A percentile compares a stretch with the other conserved stretches of the same genome.
Evolutionary conservation across 306 rosid genomes (phyloP).

Genomic region (Mimosa pudica): DNA sequence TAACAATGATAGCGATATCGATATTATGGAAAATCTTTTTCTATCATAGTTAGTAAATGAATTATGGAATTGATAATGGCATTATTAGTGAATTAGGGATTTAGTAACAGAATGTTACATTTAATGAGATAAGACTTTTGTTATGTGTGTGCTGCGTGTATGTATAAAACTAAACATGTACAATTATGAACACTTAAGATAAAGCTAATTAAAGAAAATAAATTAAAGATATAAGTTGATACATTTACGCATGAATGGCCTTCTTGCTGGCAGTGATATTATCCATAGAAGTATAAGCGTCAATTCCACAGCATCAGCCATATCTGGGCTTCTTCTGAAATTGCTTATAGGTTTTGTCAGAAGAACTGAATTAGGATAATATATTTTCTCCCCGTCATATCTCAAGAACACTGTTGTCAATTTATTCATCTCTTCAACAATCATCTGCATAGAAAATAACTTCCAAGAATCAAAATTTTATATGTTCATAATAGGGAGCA

Average conservation of each 20-base stretch:
- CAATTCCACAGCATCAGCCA: slow-evolving; percentile 21
- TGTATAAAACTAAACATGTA: no score
- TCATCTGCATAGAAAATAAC: slow-evolving; percentile 4
- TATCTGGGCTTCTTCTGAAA: slow-evolving; percentile 31
- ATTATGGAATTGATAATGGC: no score
- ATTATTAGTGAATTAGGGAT: no score
- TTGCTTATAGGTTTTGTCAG: slow-evolving; percentile 33
- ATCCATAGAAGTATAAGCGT: slow-evolving; percentile 15
- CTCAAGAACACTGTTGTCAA: slow-evolving; percentile 29
- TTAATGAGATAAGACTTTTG: no score
- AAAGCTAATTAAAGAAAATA: background rate
- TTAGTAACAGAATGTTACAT: no score
- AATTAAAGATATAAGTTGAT: background rate
- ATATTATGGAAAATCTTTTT: no score
- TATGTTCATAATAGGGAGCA: background rate
- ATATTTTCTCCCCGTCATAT: slow-evolving; percentile 33
- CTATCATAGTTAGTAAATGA: no score
- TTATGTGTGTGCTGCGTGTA: background rate
- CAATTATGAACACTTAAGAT: background rate
- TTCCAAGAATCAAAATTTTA: background rate
- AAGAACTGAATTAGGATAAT: slow-evolving; percentile 29
- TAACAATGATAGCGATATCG: no score
- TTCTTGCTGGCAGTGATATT: slow-evolving; percentile 16
- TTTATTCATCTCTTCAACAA: slow-evolving; percentile 34
- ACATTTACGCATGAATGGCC: slow-evolving; percentile 23